These are phyloP conservation scores for Cladosporium sp. DNA, from an alignment of 2,329 filamentous ascomycete genomes.

Conservation along the genomic window DNA sequence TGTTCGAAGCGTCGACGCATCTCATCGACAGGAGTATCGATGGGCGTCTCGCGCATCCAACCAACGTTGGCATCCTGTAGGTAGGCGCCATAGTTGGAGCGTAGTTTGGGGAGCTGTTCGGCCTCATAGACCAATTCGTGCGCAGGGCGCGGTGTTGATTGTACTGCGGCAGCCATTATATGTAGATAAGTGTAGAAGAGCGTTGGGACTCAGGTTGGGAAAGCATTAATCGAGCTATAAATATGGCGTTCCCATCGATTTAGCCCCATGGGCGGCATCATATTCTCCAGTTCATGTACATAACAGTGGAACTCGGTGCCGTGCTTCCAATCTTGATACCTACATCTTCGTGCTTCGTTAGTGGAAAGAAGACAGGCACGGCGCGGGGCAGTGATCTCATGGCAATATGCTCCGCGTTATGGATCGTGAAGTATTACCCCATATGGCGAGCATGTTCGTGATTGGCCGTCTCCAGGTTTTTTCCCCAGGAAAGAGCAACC, in stretches of 20 bases:
- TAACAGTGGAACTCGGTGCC: not conserved
- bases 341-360: not conserved
- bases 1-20: slow-evolving; percentile 40
- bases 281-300: not conserved
- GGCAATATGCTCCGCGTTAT: not conserved
- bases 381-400: not conserved
- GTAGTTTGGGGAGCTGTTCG: slow-evolving; percentile 30
- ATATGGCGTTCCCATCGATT: not conserved
- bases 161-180: slow-evolving; percentile 24
- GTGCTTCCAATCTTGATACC: not conserved
- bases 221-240: not conserved
- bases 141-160: slow-evolving; percentile 26
- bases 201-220: not conserved
- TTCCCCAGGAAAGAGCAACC: not conserved
- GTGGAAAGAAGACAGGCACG: not conserved
- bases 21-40: slow-evolving; percentile 40
- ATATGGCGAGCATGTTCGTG: not conserved
- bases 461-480: not conserved
- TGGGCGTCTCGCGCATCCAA: slow-evolving; percentile 36
- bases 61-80: slow-evolving; percentile 32
- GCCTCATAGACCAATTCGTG: slow-evolving; percentile 30
- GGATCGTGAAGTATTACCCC: not conserved
- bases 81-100: slow-evolving; percentile 32
- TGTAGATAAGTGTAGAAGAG: not conserved
- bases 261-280: not conserved